phyloP scores from a whole-genome alignment of 768 basidiomycete species.

The Fistulinella prunicolor region DNA sequence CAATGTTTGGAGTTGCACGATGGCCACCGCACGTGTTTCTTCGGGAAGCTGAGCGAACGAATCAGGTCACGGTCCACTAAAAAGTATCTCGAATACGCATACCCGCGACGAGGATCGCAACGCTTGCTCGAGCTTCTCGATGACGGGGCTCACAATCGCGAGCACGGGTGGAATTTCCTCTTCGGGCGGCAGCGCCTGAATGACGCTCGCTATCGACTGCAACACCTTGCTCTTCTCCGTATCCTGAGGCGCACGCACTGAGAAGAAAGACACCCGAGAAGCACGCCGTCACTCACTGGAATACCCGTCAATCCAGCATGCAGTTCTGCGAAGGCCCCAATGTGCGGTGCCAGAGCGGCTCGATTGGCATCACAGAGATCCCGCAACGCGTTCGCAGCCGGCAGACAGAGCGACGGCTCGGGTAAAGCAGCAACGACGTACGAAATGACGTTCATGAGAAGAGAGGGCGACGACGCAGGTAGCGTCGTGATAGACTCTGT shows the following conservation, averaged over 20 bases:
- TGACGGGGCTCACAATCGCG: slow-evolving; percentile 75
- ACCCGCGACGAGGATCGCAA: slow-evolving; percentile 56
- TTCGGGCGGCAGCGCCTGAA: slow-evolving; percentile 80
- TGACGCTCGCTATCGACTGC: slow-evolving; percentile 90
- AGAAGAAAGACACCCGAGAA: not conserved
- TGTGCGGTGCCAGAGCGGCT: slow-evolving; percentile 76
- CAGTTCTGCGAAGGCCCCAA: slow-evolving; percentile 79
- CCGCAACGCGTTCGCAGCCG: slow-evolving; percentile 79
- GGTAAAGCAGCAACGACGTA: slow-evolving; percentile 71
- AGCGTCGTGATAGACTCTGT: slow-evolving; percentile 38
- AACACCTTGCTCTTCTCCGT: slow-evolving; percentile 88
- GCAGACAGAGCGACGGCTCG: slow-evolving; percentile 59
- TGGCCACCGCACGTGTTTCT: slow-evolving; percentile 61
- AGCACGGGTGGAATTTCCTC: slow-evolving; percentile 77
- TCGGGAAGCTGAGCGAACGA: slow-evolving; percentile 56
- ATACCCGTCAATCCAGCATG: slow-evolving; percentile 74
- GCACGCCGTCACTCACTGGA: slow-evolving; percentile 48
- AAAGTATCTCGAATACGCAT: slow-evolving; percentile 12
- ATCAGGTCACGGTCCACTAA: not conserved
- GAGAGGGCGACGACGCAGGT: slow-evolving; percentile 33
- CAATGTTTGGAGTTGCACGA: slow-evolving; percentile 75
- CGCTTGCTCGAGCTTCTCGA: slow-evolving; percentile 64
- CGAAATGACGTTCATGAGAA: slow-evolving; percentile 62
- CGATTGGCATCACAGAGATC: slow-evolving; percentile 90
- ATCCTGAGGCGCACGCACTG: slow-evolving; percentile 44